Conservation (phyloP, 2,329 filamentous ascomycete genomes). For the Penicillium paneum region DNA sequence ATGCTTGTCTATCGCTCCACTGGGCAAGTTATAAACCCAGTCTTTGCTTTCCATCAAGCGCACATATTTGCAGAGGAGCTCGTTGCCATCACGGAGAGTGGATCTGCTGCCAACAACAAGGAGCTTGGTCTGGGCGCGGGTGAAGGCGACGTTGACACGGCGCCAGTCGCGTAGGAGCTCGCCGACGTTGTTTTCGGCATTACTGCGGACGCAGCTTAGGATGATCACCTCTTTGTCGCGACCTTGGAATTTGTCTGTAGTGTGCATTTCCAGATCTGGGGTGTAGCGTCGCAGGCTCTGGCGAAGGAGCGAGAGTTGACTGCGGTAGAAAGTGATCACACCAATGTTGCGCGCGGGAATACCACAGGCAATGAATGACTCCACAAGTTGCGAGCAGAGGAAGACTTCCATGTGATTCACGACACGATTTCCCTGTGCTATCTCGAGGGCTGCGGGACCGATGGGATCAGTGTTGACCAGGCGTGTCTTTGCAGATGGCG, state of each 20-base stretch:
- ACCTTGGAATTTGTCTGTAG: slow-evolving; percentile 93
- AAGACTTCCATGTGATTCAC: slow-evolving; percentile 81
- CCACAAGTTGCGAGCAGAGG: slow-evolving; percentile 75
- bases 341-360: slow-evolving; percentile 75
- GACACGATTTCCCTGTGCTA: slow-evolving; percentile 71
- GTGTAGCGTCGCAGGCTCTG: slow-evolving; percentile 61
- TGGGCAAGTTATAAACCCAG: slow-evolving; percentile 76
- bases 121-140: slow-evolving; percentile 85
- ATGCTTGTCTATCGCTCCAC: slow-evolving; percentile 64
- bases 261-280: slow-evolving; percentile 82
- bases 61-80: slow-evolving; percentile 75
- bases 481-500: slow-evolving; percentile 69
- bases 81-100: slow-evolving; percentile 67
- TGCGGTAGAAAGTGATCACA: slow-evolving; percentile 95
- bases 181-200: slow-evolving; percentile 77
- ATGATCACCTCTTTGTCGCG: slow-evolving; percentile 92
- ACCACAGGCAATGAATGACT: slow-evolving; percentile 71
- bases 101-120: slow-evolving; percentile 78
- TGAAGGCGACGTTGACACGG: slow-evolving; percentile 93
- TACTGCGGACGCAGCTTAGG: slow-evolving; percentile 81
- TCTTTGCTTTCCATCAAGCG: slow-evolving; percentile 68
- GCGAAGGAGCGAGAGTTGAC: slow-evolving; percentile 79
- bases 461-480: slow-evolving; percentile 88
- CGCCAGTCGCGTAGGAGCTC: slow-evolving; percentile 89
- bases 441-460: slow-evolving; percentile 61